Conservation (phyloP, 139 green algal species). For the Picochlorum sp. region DNA sequence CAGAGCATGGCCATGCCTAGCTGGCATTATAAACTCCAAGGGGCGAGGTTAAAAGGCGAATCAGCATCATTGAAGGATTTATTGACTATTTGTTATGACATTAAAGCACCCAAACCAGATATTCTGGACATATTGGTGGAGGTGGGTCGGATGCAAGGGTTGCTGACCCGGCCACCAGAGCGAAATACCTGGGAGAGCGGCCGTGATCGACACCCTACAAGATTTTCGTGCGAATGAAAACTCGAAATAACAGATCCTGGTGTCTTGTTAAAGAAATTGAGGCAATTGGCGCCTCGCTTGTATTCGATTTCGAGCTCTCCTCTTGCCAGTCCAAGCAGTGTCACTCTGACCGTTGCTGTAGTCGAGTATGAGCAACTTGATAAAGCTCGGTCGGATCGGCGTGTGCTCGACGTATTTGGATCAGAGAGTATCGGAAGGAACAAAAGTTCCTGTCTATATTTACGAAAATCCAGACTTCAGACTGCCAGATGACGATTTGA, state of each 20-base stretch:
- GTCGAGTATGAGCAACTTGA: slow-evolving; percentile 55
- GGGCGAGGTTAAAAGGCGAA: not conserved
- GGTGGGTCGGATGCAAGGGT: not conserved
- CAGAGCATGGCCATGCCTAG: slow-evolving; percentile 36
- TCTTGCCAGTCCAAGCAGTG: slow-evolving; percentile 20
- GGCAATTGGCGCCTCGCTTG: slow-evolving; percentile 73
- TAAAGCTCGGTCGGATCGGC: slow-evolving; percentile 44
- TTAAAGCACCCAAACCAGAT: slow-evolving; percentile 57
- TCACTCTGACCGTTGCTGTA: slow-evolving; percentile 54
- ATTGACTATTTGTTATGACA: slow-evolving; percentile 66
- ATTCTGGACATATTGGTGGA: slow-evolving; percentile 38
- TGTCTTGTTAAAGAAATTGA: slow-evolving; percentile 40
- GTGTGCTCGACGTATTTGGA: slow-evolving; percentile 66
- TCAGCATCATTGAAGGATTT: slow-evolving; percentile 45
- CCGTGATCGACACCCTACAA: slow-evolving; percentile 50
- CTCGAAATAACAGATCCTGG: not conserved
- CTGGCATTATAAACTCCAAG: slow-evolving; percentile 60
- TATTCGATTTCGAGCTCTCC: slow-evolving; percentile 73
- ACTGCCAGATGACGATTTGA: slow-evolving; percentile 43
- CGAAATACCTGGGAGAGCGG: slow-evolving; percentile 5
- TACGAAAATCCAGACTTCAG: slow-evolving; percentile 80
- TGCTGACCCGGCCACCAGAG: not conserved
- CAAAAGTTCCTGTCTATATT: slow-evolving; percentile 61
- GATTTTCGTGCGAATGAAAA: slow-evolving; percentile 35
- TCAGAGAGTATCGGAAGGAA: slow-evolving; percentile 34